Percentiles rank a stretch among this genome's conserved stretches.
These are phyloP conservation scores for Colletotrichum sp. DNA, from an alignment of 2,329 filamentous ascomycete species.

Conservation along the genomic window DNA sequence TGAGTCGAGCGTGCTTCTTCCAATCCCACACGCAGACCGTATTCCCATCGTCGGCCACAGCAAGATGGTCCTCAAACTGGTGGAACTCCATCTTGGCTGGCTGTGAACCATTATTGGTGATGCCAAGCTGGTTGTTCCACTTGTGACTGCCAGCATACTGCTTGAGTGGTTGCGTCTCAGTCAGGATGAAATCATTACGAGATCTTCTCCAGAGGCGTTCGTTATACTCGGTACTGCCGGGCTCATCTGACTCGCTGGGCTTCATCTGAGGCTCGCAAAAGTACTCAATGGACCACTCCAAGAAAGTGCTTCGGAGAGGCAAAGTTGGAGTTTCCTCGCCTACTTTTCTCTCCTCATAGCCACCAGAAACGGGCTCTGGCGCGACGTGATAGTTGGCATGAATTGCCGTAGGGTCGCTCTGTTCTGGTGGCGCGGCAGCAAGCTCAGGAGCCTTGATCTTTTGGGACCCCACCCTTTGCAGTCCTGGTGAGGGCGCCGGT, in stretches of 20 bases:
- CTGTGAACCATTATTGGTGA: conserved; percentile 89
- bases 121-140: conserved; percentile 84
- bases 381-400: conserved; percentile 78
- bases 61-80: conserved; percentile 95
- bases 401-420: conserved; percentile 71
- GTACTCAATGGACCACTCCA: conserved; percentile 97
- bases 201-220: conserved; percentile 90
- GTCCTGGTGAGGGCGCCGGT: conserved; percentile 34
- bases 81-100: conserved; percentile 95
- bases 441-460: conserved; percentile 48
- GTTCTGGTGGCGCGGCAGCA: conserved; percentile 68
- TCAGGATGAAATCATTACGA: conserved; percentile 90
- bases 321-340: conserved; percentile 64
- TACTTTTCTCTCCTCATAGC: conserved; percentile 68
- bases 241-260: conserved; percentile 92
- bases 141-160: conserved; percentile 82
- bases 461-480: conserved; percentile 42
- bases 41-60: conserved; percentile 91
- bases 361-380: conserved; percentile 79
- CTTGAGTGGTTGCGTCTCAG: conserved; percentile 93
- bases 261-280: conserved; percentile 99
- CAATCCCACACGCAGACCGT: conserved; percentile 95
- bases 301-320: conserved; percentile 81
- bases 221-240: conserved; percentile 95
- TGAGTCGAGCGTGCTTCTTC: conserved; percentile 76